Evolutionary conservation across 805 yeast species (phyloP).

Genomic region (Lipomyces kockii): DNA sequence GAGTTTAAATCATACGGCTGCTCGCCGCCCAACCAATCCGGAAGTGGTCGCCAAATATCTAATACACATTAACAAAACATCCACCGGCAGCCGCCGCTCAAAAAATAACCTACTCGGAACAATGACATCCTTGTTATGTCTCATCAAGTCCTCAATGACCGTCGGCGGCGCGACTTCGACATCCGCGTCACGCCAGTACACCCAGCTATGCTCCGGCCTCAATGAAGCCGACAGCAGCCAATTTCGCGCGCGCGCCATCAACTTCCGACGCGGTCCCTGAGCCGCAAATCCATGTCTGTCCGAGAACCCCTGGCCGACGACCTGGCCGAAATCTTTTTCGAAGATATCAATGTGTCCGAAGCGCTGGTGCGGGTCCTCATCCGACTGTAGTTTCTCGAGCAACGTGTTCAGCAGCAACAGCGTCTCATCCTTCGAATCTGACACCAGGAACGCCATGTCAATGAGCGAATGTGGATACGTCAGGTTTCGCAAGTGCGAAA

Average conservation of each 20-base stretch:
- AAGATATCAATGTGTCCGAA: conserved; percentile 86
- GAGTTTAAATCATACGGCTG: conserved; percentile 96
- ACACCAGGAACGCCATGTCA: conserved; percentile 81
- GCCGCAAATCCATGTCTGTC: conserved; percentile 96
- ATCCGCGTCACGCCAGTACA: conserved; percentile 98
- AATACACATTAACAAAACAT: neutral
- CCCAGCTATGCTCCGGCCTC: conserved; percentile 92
- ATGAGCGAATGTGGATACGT: conserved; percentile 82
- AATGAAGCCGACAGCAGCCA: conserved; percentile 88
- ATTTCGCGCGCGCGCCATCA: conserved; percentile 94
- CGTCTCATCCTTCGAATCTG: conserved; percentile 89
- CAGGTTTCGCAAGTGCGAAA: conserved; percentile 75
- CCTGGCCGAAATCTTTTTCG: conserved; percentile 91
- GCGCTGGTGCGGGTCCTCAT: conserved; percentile 64
- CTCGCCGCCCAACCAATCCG: conserved; percentile 84
- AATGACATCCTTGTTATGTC: conserved; percentile 85
- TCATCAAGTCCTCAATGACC: conserved; percentile 88
- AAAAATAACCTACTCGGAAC: conserved; percentile 72
- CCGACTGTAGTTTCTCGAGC: conserved; percentile 66
- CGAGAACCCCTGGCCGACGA: conserved; percentile 87
- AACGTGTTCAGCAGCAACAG: conserved; percentile 66
- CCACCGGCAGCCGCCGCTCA: neutral
- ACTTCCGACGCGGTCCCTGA: conserved; percentile 91
- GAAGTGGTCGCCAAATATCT: conserved; percentile 95
- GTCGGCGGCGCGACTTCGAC: conserved; percentile 87